Base-by-base conservation (phyloP, 805 yeast species). In the Candida alai region DNA sequence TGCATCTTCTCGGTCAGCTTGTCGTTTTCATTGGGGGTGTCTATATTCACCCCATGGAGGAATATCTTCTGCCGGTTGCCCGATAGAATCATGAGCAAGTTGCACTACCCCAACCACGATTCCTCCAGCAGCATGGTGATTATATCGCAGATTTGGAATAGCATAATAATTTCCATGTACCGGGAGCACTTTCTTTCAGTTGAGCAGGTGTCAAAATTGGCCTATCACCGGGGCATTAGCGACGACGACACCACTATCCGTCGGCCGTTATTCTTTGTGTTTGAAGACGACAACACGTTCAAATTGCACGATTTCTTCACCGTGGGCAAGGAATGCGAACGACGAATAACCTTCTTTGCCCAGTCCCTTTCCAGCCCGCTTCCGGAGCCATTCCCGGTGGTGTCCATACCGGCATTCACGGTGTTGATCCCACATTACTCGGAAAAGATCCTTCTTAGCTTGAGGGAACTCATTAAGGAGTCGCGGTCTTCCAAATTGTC, bases 331-430 rank as follows among this genome's bases (percentile, higher is more conserved):
- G 78, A 73, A 41, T 77, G 77, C 1, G 74, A 72, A 41, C 47
- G 79, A 45, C 52, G 79, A 34, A 66, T 74, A 3, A 62, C 73
- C 1, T 74, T 70, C 43, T 73, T 74, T 58, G 78, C 79, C 1
- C 77, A 71, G 37, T 70, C 77, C 1, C 42, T 74, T 17, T 63
- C 77, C 0, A 65, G 72, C 7, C 61, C 71, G 4, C 48, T 74
- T 17, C 71, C 74, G 0, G 76, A 68, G 28, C 73, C 78, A 2
- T 51, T 61, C 8, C 72, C 76, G 0, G 63, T 65, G 4, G 61
- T 62, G 25, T 64, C 75, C 2, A 59, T 72, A 58, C 78, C 79
- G 1, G 39, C 68, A 2, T 74, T 74, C 28, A 68, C 78, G 0
- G 78, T 73, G 2, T 48, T 74, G 13, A 52, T 73, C 15, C 78